Evolutionary conservation across 139 green algal genomes (phyloP), one percentile per base, ranked within the genome.

Genomic region (Klebsormidium nitens): DNA sequence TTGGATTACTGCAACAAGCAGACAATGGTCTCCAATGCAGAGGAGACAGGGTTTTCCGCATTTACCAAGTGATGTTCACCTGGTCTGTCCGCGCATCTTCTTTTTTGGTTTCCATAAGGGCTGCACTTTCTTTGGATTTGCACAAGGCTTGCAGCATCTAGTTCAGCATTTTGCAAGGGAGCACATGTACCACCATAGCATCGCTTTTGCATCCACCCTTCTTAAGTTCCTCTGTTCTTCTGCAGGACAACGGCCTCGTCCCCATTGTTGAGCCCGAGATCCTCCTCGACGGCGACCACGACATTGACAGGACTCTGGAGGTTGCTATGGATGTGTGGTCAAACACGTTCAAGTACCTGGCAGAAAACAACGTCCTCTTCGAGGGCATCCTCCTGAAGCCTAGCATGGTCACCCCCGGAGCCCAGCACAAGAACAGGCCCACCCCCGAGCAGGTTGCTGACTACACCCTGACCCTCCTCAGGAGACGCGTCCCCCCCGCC

Each of bases 331-430:
- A 92, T 84, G 90, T 96, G 50, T 99, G 94, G 94, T 90, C 94
- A 35, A 85, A 95, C 87, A 96, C 91, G 73, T 99, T 99, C 90
- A 97, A 97, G 88, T 96, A 91, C 87, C 78, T 97, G 67, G 91
- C 89, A 26, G 91, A 97, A 87, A 88, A 96, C 61, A 85, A 91
- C 64, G 94, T 98, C 60, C 72, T 98, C 82, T 96, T 99, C 69
- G 94, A 98, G 90, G 94, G 94, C 65, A 99, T 99, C 88, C 89
- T 99, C 61, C 87, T 99, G 56, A 99, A 99, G 91, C 94, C 94
- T 59, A 89, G 86, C 87, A 99, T 99, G 94, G 94, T 99, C 67
- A 98, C 92, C 79, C 94, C 94, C 36, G 94, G 94, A 69, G 94
- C 94, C 47, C 94, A 99, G 71, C 91, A 79, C 86, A 55, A 64